Percentiles rank a stretch among this genome's conserved stretches.
Conservation (phyloP, 352 stramenopile species). For the Phytophthora hybrid region DNA sequence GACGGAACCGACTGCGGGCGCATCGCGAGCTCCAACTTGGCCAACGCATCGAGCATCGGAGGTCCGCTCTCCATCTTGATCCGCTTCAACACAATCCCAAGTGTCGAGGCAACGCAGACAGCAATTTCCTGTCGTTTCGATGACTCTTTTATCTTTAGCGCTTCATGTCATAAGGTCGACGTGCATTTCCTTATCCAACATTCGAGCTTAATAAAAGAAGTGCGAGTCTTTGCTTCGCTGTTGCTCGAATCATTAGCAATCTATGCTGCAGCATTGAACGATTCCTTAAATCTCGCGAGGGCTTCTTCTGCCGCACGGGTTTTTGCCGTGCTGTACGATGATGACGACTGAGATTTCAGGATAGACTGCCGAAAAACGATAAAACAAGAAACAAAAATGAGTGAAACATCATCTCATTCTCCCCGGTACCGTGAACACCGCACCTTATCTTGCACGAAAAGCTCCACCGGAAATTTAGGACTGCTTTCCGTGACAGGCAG, state of each 20-base stretch:
- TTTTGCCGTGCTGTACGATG: not conserved
- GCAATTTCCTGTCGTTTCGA: slow-evolving; percentile 14
- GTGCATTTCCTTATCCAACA: slow-evolving; percentile 1
- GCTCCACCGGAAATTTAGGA: too few species aligned
- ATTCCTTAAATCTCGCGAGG: not conserved
- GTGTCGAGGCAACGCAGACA: not conserved
- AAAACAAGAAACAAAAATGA: not conserved
- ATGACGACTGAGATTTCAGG: not conserved
- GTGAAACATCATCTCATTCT: not conserved
- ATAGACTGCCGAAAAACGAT: not conserved
- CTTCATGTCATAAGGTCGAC: slow-evolving; percentile 1
- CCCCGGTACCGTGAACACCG: not conserved
- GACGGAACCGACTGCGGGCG: slow-evolving; percentile 76
- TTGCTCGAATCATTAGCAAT: not conserved
- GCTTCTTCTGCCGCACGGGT: not conserved
- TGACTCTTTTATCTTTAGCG: slow-evolving; percentile 27
- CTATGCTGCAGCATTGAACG: not conserved
- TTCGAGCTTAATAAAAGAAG: not conserved
- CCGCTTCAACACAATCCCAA: not conserved
- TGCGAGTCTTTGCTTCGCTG: not conserved
- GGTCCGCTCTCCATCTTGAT: slow-evolving; percentile 34
- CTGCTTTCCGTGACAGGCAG: not conserved
- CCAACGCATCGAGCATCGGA: slow-evolving; percentile 64
- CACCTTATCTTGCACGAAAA: too few species aligned
- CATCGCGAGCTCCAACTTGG: slow-evolving; percentile 77